Evolutionary conservation across 441 rosid genomes (phyloP), one percentile per base, ranked within the genome.

Genomic region (Aquilaria agallochum): DNA sequence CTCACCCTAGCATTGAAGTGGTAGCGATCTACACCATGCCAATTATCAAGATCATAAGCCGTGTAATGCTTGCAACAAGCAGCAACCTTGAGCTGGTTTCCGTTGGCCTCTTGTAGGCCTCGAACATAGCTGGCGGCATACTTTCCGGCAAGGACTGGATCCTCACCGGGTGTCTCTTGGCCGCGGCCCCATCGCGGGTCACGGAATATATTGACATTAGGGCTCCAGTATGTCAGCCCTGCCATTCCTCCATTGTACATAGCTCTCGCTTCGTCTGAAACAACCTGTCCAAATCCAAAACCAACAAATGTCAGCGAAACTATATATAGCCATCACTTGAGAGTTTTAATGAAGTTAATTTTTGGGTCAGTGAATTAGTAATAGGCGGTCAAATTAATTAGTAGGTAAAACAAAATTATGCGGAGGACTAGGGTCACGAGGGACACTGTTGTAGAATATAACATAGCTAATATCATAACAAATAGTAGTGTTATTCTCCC

Each of bases 111-210:
- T 13, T 82, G 89, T 31, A 87, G 90, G 36, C 94, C 94, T 7
- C 74, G 64, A 53, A 87, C 91, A 2, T 88, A 88, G 55, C 80
- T 75, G 5, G 79, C 86, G 0, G 95, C 95, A 5, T 88, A 88
- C 61, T 78, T 80, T 5, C 85, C 84, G 10, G 87, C 85, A 15
- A 85, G 27, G 2, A 81, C 76, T 0, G 95, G 95, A 63, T 88
- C 95, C 65, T 88, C 95, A 0, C 95, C 95, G 7, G 95, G 95
- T 11, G 95, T 85, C 66, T 88, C 95, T 60, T 85, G 95, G 52
- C 95, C 89, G n/a, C 89, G 72, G 10, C 95, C 95, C 95, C 95
- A 85, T 54, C 95, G 68, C 8, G 95, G 95, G 65, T 88, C 95
- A 11, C 95, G 80, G 50, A 88, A 68, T 47, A 88, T 77, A 62